Evolutionary conservation across 345 rosid genomes (phyloP), one percentile per base, ranked within the genome.

Genomic region (Barbarea vulgaris): DNA sequence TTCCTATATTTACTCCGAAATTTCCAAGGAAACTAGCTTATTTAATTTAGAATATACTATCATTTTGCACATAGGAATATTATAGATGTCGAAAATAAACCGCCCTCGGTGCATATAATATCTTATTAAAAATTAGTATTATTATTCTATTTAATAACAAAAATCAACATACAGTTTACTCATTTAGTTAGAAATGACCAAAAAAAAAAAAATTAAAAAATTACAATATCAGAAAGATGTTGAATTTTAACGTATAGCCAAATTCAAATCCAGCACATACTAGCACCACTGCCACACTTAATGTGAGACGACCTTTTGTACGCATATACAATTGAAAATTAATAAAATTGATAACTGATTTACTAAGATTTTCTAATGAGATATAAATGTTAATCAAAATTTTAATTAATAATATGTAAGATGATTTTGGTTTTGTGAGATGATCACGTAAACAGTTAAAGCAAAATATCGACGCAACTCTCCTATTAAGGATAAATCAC

Each of bases 1-100:
- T 60, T 53, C 72, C 70, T 51, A 61, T 78, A 78, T 78, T 72
- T 71, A 56, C 81, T 77, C 81, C 77, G 77, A 77, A 71, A 77
- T 71, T 77, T 77, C 68, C 77, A 71, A 71, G 76, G 72, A 55
- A 71, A 69, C 55, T 5, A 42, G 24, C 70, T 53, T 62, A 2
- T 42, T 36, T 5, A 30, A 22, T 68, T 61, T 76, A 18, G 57
- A 69, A 69, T 51, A 76, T 61, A n/a, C n/a, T n/a, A 62, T 76
- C 51, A 69, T 61, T 69, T 18, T 62, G 17, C 7, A 31, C 18
- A 48, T 47, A 60, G 69, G 27, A 76, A 76, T 50, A 39, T 68
- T 60, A 61, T 60, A 61, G 79, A 60, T 76, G n/a, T 52, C 37
- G 36, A 59, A 41, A 9, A 52, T 28, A 67, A 67, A 48, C 63